Evolutionary conservation across 192 early-diverging fungal species (phyloP), one percentile per base, ranked within the genome.

Genomic region (Chytriomyces sp.): DNA sequence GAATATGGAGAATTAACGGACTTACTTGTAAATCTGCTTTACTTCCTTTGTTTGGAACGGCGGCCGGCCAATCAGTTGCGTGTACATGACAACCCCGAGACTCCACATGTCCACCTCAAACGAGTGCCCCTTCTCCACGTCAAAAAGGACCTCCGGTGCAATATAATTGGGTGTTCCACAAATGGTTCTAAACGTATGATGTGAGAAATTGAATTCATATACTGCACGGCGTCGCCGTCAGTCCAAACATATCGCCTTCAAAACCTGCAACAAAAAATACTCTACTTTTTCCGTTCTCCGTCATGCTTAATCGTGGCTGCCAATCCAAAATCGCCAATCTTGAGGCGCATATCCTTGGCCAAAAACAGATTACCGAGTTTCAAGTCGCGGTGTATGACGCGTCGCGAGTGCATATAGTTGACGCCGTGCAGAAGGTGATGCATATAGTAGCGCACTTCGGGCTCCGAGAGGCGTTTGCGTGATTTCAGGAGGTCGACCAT

Each of bases 81-180:
- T 95, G 39, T 85, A 96, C 89, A 96, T 90, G 33, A 98, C 83
- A 2, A 97, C 86, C 36, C 95, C 96, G 3, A 94, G 68, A 3
- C 92, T 91, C 97, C 97, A 99, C 73, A 96, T 89, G 63, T 99
- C 97, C 8, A 91, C 97, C 75, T 94, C 93, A 72, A 89, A 94
- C 57, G 92, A 92, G 76, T 99, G 96, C 6, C 96, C 66, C 0
- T 87, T 80, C 64, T 82, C 77, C 33, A 81, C 78, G 63, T 89
- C 91, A 74, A 91, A 92, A 30, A 98, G 80, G 28, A 99, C 89
- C 75, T 99, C 97, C 0, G 97, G 97, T 1, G 97, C 97, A 72
- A 99, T 91, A 74, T 98, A 99, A 66, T 97, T 97, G 2, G 96
- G 97, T 6, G 97, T 99, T 12, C 97, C 97, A 64, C 96, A 91